Evolutionary conservation across 148 eudicot genomes (phyloP).

Genomic region (Vaccinium myrtillus): DNA sequence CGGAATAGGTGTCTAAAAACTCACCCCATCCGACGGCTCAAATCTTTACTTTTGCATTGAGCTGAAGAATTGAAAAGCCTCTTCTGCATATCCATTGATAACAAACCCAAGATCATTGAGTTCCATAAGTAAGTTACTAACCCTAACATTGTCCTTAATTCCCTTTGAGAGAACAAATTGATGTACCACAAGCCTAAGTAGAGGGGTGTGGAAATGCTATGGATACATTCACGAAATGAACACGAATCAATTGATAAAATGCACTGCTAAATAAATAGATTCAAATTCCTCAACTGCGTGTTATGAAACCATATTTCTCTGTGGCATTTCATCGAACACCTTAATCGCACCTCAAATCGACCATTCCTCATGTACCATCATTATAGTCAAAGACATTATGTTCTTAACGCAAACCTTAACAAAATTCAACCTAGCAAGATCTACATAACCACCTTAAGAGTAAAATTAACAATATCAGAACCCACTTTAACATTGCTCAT

Average conservation of each 20-base stretch:
- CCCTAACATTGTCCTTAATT: slow-evolving; percentile 30
- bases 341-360: slow-evolving; percentile 36
- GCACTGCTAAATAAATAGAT: no score
- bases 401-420: slow-evolving; percentile 48
- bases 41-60: slow-evolving; percentile 40
- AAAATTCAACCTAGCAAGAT: slow-evolving; percentile 47
- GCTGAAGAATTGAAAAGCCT: slow-evolving; percentile 36
- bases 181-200: slow-evolving; percentile 37
- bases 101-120: slow-evolving; percentile 47
- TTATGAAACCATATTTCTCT: slow-evolving; percentile 30
- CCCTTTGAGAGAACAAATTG: slow-evolving; percentile 30
- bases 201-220: no score
- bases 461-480: slow-evolving; percentile 64
- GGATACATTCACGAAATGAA: no score
- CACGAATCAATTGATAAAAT: no score
- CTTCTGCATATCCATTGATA: slow-evolving; percentile 42
- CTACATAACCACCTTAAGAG: slow-evolving; percentile 46
- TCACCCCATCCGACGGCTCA: slow-evolving; percentile 43
- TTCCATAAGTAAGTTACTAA: slow-evolving; percentile 58
- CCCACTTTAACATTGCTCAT: slow-evolving; percentile 55
- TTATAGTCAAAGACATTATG: slow-evolving; percentile 68
- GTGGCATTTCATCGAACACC: slow-evolving; percentile 58
- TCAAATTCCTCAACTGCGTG: no score
- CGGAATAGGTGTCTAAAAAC: slow-evolving; percentile 16
- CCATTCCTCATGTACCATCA: slow-evolving; percentile 70